Conservation (phyloP, 768 basidiomycete genomes). For the Fistulinella prunicolor region DNA sequence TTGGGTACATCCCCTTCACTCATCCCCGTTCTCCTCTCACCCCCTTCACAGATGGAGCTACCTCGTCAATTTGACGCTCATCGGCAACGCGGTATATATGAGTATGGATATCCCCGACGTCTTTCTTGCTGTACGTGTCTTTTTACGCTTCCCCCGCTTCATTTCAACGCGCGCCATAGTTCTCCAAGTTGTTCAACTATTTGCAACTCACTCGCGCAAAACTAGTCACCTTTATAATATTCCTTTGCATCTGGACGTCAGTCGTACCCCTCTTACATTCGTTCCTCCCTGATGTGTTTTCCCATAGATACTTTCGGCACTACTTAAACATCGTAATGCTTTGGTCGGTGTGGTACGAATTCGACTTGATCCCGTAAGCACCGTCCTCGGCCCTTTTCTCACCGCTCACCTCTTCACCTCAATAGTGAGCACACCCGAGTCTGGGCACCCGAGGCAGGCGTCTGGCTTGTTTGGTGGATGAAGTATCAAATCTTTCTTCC, state of each 20-base stretch:
- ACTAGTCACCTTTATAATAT: conserved; percentile 56
- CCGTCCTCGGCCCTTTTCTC: neutral
- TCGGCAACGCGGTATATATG: conserved; percentile 89
- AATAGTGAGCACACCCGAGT: conserved; percentile 50
- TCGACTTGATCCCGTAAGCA: conserved; percentile 70
- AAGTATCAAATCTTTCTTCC: conserved; percentile 76
- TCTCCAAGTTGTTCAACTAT: conserved; percentile 88
- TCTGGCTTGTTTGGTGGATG: conserved; percentile 77
- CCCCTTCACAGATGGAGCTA: conserved; percentile 71
- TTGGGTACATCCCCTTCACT: conserved; percentile 54
- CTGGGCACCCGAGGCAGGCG: conserved; percentile 62
- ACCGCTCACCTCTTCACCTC: conserved; percentile 3
- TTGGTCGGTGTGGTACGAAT: conserved; percentile 83
- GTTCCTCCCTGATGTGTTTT: neutral
- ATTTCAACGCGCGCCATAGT: conserved; percentile 37
- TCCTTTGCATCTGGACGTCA: conserved; percentile 79
- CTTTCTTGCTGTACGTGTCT: conserved; percentile 69
- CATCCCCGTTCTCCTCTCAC: neutral
- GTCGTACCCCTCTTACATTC: conserved; percentile 27
- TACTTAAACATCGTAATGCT: conserved; percentile 85
- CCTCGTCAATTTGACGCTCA: conserved; percentile 71
- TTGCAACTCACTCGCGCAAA: conserved; percentile 66
- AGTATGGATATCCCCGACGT: conserved; percentile 97
- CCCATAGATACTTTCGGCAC: conserved; percentile 84
- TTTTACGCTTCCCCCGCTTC: neutral